Percentiles rank a stretch among this genome's conserved stretches.
Evolutionary conservation across 495 filamentous ascomycete genomes (phyloP).

Genomic region (Podospora didyma): DNA sequence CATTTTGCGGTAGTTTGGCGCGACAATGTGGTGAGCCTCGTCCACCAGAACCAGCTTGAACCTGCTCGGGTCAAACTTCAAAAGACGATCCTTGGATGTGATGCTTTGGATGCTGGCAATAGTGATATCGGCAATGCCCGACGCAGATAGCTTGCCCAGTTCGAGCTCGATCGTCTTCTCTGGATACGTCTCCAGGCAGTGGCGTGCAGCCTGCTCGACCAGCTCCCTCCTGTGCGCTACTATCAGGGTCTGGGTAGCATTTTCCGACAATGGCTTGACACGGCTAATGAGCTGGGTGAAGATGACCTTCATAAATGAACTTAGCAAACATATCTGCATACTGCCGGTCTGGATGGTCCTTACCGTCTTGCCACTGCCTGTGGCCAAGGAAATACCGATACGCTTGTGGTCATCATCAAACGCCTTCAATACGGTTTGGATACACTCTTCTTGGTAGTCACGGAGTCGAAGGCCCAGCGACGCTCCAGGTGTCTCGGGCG

Average conservation of each 20-base stretch:
- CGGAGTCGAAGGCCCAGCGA: constrained; percentile 52
- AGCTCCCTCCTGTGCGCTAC: constrained; percentile 89
- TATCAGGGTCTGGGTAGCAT: constrained; percentile 77
- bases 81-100: constrained; percentile 64
- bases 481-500: too few relatives aligned
- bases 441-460: constrained; percentile 83
- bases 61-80: constrained; percentile 70
- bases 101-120: constrained; percentile 87
- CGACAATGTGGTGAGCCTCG: constrained; percentile 97
- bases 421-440: constrained; percentile 74
- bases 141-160: constrained; percentile 72
- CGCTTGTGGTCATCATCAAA: constrained; percentile 72
- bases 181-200: constrained; percentile 79
- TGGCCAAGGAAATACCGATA: constrained; percentile 85
- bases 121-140: constrained; percentile 83
- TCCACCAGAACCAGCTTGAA: constrained; percentile 96
- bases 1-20: constrained; percentile 66
- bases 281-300: constrained; percentile 93
- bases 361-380: constrained; percentile 90
- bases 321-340: background rate
- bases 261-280: constrained; percentile 51
- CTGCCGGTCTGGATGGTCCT: constrained; percentile 3
- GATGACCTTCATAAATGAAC: constrained; percentile 58
- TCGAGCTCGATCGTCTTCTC: constrained; percentile 78
- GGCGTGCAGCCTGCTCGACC: constrained; percentile 87